Conservation (phyloP, 2,329 filamentous ascomycete species). For the Xylaria polymorpha region DNA sequence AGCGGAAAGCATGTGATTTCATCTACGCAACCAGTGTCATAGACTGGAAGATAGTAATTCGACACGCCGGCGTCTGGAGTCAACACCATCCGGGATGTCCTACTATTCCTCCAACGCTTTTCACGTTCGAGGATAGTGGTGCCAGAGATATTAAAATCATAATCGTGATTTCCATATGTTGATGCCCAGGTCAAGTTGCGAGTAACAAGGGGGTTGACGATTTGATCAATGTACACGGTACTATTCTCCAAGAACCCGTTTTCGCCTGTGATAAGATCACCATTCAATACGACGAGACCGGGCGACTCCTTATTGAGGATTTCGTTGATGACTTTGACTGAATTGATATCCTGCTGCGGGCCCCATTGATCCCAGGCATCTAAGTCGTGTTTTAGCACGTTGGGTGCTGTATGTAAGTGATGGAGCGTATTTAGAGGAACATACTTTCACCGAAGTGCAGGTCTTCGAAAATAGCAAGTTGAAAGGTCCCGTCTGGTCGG, state of each 20-base stretch:
- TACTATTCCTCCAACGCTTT: conserved; percentile 53
- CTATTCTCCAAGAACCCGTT: conserved; percentile 66
- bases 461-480: conserved; percentile 73
- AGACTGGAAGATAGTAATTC: conserved; percentile 62
- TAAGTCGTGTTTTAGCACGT: conserved; percentile 38
- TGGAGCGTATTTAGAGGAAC: conserved; percentile 32
- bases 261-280: conserved; percentile 77
- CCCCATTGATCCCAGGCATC: conserved; percentile 60
- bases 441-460: conserved; percentile 77
- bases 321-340: conserved; percentile 65
- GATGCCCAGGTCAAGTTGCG: conserved; percentile 71
- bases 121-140: conserved; percentile 57
- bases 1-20: conserved; percentile 52
- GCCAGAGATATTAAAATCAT: conserved; percentile 67
- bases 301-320: conserved; percentile 68
- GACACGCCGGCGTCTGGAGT: conserved; percentile 54
- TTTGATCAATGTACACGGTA: conserved; percentile 67
- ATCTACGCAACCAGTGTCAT: conserved; percentile 51
- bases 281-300: conserved; percentile 75
- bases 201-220: conserved; percentile 68
- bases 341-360: conserved; percentile 66
- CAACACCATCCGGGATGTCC: conserved; percentile 56
- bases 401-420: neutral
- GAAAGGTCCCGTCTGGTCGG: conserved; percentile 59
- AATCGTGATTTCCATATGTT: conserved; percentile 79